Conservation (phyloP, 495 filamentous ascomycete genomes). For the Tuber magnatum region DNA sequence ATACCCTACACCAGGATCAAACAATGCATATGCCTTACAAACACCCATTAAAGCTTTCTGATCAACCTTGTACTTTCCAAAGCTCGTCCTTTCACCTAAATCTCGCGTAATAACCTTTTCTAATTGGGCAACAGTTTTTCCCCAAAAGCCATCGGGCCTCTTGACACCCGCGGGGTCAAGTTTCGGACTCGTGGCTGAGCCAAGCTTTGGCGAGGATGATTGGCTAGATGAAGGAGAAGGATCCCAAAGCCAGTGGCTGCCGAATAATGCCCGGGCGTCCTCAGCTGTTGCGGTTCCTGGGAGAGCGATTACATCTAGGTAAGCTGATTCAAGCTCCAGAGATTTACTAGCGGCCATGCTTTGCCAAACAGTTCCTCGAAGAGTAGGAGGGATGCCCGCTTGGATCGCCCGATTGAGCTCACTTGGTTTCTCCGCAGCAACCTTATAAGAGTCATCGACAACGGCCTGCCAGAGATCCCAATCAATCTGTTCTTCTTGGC, state of each 20-base stretch:
- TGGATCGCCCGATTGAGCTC: conserved; percentile 87
- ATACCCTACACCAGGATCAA: conserved; percentile 90
- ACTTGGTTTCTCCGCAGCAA: conserved; percentile 74
- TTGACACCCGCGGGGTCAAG: conserved; percentile 58
- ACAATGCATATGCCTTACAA: conserved; percentile 95
- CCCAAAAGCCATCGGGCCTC: conserved; percentile 69
- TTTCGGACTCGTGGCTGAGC: conserved; percentile 59
- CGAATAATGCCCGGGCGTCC: conserved; percentile 59
- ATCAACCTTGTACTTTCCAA: conserved; percentile 68
- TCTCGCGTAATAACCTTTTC: conserved; percentile 89
- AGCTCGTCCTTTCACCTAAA: conserved; percentile 86
- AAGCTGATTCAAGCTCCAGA: conserved; percentile 79
- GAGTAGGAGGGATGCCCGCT: conserved; percentile 85
- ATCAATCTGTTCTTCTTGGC: conserved; percentile 52
- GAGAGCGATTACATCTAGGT: conserved; percentile 64
- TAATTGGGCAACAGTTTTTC: conserved; percentile 61
- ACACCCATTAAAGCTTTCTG: conserved; percentile 92
- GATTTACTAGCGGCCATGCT: conserved; percentile 90
- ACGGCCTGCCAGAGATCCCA: conserved; percentile 98
- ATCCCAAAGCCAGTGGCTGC: conserved; percentile 77
- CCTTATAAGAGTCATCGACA: conserved; percentile 83
- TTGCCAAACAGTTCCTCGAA: conserved; percentile 96
- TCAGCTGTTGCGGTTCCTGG: conserved; percentile 75
- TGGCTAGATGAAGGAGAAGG: conserved; percentile 58
- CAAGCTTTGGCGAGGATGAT: conserved; percentile 55